Base-by-base conservation (phyloP, 2,329 filamentous ascomycete genomes). In the Ampelomyces quisqualis region DNA sequence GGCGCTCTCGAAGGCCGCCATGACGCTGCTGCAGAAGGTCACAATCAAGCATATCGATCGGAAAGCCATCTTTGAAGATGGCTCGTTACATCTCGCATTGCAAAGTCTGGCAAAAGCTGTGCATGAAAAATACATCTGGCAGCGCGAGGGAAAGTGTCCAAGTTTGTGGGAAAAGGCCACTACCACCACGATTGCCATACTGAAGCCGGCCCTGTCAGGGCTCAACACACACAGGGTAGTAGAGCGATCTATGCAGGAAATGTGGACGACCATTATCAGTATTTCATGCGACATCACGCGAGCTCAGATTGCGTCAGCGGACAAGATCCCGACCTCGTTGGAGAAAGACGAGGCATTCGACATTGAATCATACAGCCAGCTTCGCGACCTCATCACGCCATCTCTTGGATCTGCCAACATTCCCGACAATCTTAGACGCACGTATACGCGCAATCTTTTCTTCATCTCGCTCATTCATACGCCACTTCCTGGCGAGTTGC, bases 111-210 rank as follows among this genome's bases (percentile, higher is more conserved):
- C 78, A 11, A 79, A 75, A 32, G 82, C 90, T 0, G 84, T 97
- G 36, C 67, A 75, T 2, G 77, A 89, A 17, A 97, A 96, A 61
- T 97, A 97, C 63, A 74, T 76, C 31, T 95, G 90, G 69, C 74
- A 79, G 4, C 80, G 83, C 10, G 78, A 82, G 42, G 88, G 87
- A 11, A 90, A 85, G 59, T 80, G 81, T 10, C 74, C 78, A 0
- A 78, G 82, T 36, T 77, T 90, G 0, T 98, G 93, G 93, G 82
- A 81, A 47, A 82, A 85, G 38, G 88, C 90, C 2, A 94, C 88
- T 0, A 81, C 78, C 4, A 82, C 85, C 0, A 77, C 80, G 1
- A 70, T 95, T 13, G 75, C 79, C 3, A 77, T 96, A 13, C 70
- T 95, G 0, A 75, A 81, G 38, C 75, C 81, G 1, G 80, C 84